Evolutionary conservation across 139 green algal species (phyloP).

Genomic region (Coelastrella sp.): DNA sequence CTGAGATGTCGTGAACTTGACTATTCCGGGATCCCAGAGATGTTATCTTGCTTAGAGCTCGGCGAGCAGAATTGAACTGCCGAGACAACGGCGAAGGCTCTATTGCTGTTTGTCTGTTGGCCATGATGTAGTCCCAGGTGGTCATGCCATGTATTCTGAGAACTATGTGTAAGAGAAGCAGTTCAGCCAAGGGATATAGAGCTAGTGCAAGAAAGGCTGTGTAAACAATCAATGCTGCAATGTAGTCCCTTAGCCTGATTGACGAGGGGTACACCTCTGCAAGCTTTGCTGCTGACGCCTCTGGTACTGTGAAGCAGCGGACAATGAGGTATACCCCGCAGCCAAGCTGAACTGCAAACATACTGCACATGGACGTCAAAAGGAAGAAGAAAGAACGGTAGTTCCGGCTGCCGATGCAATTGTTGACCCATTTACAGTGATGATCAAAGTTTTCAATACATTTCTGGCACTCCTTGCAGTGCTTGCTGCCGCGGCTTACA

Average conservation of each 20-base stretch:
- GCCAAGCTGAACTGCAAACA: constrained; percentile 28
- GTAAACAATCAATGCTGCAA: not conserved
- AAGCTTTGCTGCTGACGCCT: not conserved
- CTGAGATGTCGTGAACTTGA: not conserved
- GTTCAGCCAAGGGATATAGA: constrained; percentile 15
- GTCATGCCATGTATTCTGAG: constrained; percentile 2
- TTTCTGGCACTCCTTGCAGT: constrained; percentile 58
- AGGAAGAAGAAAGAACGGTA: constrained; percentile 44
- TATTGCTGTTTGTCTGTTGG: not conserved
- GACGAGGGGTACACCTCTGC: not conserved
- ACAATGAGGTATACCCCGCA: not conserved
- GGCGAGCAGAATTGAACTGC: too few species aligned
- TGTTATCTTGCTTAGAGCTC: not conserved
- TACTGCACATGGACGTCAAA: constrained; percentile 27
- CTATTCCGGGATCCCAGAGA: not conserved
- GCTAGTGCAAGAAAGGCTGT: not conserved
- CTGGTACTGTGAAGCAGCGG: constrained; percentile 1
- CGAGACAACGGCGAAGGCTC: not conserved
- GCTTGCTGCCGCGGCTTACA: constrained; percentile 35
- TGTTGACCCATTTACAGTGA: constrained; percentile 88
- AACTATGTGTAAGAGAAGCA: constrained; percentile 26
- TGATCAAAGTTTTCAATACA: constrained; percentile 83
- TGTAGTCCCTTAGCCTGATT: not conserved
- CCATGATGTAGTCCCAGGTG: constrained; percentile 28
- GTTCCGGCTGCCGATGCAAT: constrained; percentile 76